phyloP scores from a whole-genome alignment of 306 rosid species.

The Heteromeles arbutifolia region DNA sequence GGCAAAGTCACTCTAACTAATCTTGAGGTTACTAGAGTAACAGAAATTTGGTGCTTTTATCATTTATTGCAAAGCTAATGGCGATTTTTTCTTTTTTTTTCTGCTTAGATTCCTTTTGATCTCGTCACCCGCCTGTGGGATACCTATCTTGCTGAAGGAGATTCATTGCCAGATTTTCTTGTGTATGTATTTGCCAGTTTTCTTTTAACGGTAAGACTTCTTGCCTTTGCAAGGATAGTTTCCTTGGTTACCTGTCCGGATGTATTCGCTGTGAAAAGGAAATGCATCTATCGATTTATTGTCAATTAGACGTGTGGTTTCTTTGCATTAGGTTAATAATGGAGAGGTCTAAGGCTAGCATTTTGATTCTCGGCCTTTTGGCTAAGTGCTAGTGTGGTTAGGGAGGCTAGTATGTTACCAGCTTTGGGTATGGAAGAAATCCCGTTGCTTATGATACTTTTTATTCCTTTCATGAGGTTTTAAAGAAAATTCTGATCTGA shows the following conservation, averaged over 20 bases:
- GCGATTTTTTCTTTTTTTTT: neutral
- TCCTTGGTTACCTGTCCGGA: conserved; percentile 9
- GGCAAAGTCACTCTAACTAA: neutral
- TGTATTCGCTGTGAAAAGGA: neutral
- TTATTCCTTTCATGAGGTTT: no score
- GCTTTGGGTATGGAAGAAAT: neutral
- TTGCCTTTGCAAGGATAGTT: neutral
- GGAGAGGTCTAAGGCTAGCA: neutral
- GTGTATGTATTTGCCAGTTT: conserved; percentile 94
- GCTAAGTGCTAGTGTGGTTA: no score
- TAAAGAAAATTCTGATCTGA: neutral
- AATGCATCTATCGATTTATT: neutral
- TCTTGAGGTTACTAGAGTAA: neutral
- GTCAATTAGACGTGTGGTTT: neutral
- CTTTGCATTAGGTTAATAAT: neutral
- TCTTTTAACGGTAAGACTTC: conserved; percentile 81
- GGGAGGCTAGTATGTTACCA: neutral
- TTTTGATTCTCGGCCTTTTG: neutral
- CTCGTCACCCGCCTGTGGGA: conserved; percentile 94
- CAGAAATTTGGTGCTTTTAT: conserved; percentile 11
- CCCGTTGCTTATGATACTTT: neutral
- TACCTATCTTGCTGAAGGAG: conserved; percentile 98
- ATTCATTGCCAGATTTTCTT: conserved; percentile 93
- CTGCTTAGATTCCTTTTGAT: conserved; percentile 73
- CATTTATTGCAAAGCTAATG: conserved; percentile 21